Base-by-base conservation (phyloP, 2,329 filamentous ascomycete genomes). In the Reticulascus tulasneorum region DNA sequence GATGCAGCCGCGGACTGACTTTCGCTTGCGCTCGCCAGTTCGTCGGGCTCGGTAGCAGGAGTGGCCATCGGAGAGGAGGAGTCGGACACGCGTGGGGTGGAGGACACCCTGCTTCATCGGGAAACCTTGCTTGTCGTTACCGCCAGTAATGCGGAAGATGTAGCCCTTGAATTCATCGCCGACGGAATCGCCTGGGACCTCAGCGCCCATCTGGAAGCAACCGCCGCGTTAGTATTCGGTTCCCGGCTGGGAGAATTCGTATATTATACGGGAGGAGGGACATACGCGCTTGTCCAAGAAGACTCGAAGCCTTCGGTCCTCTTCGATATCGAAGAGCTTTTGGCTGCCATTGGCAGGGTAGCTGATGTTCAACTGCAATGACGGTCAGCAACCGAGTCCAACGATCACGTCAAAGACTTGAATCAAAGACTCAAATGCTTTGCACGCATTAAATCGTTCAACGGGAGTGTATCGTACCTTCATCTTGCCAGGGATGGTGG, bases 51-150 rank as follows among this genome's bases (percentile, higher is more conserved):
- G 91, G 84, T 97, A 98, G 87, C 93, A 98, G 59, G 88, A 93
- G 86, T 97, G 93, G 69, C 93, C 93, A 39, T 94, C 89, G 66
- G 84, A 67, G 65, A 98, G 88, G 62, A 98, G 86, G 56, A 98
- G 89, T 58, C 87, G 85, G 75, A 96, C 93, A 93, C 93, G 93
- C 69, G 87, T 93, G 61, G 93, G 90, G 72, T 94, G 86, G 81
- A 98, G 91, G 69, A 94, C 86, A 80, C 93, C 93, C 84, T 98
- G 94, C 89, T 98, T 98, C 93, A 98, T 98, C 59, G 93, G 93
- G 83, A 98, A 98, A 78, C 93, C 93, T 81, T 98, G 94, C 88
- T 98, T 98, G 86, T 98, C 93, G 86, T 98, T 98, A 67, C 94
- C 93, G 65, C 93, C 94, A 62, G 93, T 98, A 78, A 98, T 97